Evolutionary conservation across 2,329 filamentous ascomycete species (phyloP), one percentile per base, ranked within the genome.

Genomic region (Xylaria sp.): DNA sequence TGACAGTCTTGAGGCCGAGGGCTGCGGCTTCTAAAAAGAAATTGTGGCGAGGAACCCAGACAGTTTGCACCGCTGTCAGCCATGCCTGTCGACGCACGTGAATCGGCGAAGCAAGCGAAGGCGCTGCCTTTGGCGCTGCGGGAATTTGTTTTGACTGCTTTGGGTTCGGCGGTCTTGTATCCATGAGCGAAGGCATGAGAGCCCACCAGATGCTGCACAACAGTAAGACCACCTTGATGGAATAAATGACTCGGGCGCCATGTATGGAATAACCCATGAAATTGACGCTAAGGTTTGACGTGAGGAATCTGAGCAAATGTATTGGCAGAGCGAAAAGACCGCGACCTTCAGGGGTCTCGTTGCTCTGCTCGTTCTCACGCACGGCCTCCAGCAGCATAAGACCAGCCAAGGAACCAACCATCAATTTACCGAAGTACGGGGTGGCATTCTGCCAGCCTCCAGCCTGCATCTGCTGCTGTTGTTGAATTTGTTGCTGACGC

Each of bases 331-430:
- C 85, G 64, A 87, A 84, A 14, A 94, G 82, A 2, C 90, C 90
- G 38, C 87, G 86, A 47, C 89, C 89, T 52, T 87, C 82, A 5
- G 88, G 82, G 1, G 83, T 83, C 53, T 91, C 88, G 49, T 83
- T 84, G 70, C 87, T 85, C 74, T 87, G 77, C 77, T 92, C 86
- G 69, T 88, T 79, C 73, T 90, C 85, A 37, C 84, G 83, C 58
- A 94, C 82, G 1, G 92, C 92, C 78, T 97, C 93, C 69, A 97
- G 79, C 35, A 97, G 84, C 94, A 98, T 97, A 17, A 98, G 82
- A 14, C 92, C 93, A 23, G 94, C 94, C 62, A 98, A 84, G 17
- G 94, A 94, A 43, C 94, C 94, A 4, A 97, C 88, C 92, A 97
- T 95, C 68, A 97, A 83, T 78, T 96, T 96, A 54, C 86, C 86